phyloP scores from a whole-genome alignment of 2,329 filamentous ascomycete genomes.

The Fusarium sp. region DNA sequence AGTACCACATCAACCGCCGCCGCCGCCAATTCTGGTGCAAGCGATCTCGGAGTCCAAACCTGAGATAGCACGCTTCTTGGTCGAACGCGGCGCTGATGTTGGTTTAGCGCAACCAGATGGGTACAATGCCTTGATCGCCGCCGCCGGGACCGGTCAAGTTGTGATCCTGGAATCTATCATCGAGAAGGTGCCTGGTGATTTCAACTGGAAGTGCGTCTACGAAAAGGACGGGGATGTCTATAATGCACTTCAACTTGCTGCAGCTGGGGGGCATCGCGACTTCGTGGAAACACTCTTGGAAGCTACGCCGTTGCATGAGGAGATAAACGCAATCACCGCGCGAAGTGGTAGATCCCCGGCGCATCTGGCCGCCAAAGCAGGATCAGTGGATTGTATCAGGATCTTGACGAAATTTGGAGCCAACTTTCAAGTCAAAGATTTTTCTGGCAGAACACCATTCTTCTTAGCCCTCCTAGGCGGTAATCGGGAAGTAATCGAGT shows the following conservation, averaged over 20 bases:
- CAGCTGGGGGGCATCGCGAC: conserved; percentile 28
- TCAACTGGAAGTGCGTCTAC: conserved; percentile 35
- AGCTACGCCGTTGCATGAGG: conserved; percentile 21
- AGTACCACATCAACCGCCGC: neutral
- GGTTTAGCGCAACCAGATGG: conserved; percentile 20
- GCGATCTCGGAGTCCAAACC: conserved; percentile 20
- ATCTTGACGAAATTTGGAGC: conserved; percentile 25
- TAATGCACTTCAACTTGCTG: conserved; percentile 46
- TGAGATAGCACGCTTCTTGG: conserved; percentile 28
- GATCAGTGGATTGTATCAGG: conserved; percentile 41
- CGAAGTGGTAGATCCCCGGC: conserved; percentile 32
- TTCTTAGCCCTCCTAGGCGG: conserved; percentile 30
- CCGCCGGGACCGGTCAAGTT: conserved; percentile 28
- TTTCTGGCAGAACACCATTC: conserved; percentile 38
- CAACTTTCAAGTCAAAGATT: conserved; percentile 34
- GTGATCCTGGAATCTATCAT: conserved; percentile 35
- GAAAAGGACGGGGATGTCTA: conserved; percentile 26
- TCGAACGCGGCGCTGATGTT: conserved; percentile 40
- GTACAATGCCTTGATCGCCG: conserved; percentile 35
- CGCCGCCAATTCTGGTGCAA: conserved; percentile 30
- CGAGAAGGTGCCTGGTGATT: conserved; percentile 18
- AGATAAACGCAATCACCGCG: conserved; percentile 26
- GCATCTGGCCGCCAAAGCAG: conserved; percentile 39
- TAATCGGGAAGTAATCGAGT: conserved; percentile 33
- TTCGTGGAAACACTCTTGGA: conserved; percentile 33